Evolutionary conservation across 441 rosid genomes (phyloP).

Genomic region (California macrophylla): DNA sequence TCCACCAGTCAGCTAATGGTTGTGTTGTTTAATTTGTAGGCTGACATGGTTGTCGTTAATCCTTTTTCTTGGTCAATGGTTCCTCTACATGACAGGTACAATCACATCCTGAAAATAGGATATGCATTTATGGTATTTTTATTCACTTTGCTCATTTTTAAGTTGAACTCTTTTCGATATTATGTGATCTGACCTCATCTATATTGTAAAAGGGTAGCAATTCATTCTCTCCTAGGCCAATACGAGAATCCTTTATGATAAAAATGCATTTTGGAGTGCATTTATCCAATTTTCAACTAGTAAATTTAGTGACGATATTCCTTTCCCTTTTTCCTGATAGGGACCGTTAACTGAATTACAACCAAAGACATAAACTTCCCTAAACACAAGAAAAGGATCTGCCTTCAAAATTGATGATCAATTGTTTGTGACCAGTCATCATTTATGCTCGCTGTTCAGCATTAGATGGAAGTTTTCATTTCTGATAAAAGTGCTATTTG

Average conservation of each 20-base stretch:
- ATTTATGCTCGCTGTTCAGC: not conserved
- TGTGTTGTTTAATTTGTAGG: slow-evolving; percentile 31
- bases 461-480: not conserved
- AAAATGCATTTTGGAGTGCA: not conserved
- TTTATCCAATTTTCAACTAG: not conserved
- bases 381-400: not conserved
- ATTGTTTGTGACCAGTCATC: not conserved
- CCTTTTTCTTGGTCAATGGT: slow-evolving; percentile 52
- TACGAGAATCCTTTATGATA: not conserved
- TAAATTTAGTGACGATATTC: not conserved
- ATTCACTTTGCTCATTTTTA: not conserved
- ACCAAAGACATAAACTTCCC: not conserved
- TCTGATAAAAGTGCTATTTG: not conserved
- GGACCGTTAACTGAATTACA: not conserved
- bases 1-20: not conserved
- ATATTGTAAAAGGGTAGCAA: not conserved
- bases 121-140: not conserved
- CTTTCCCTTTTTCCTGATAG: not conserved
- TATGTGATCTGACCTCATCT: not conserved
- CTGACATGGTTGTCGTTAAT: slow-evolving; percentile 54
- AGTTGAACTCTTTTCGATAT: not conserved
- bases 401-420: not conserved
- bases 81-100: slow-evolving; percentile 58
- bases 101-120: slow-evolving; percentile 9
- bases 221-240: not conserved